Percentiles rank a stretch among this genome's conserved stretches.
Evolutionary conservation across 2,329 filamentous ascomycete species (phyloP).

Genomic region (Coleophoma crateriformis): DNA sequence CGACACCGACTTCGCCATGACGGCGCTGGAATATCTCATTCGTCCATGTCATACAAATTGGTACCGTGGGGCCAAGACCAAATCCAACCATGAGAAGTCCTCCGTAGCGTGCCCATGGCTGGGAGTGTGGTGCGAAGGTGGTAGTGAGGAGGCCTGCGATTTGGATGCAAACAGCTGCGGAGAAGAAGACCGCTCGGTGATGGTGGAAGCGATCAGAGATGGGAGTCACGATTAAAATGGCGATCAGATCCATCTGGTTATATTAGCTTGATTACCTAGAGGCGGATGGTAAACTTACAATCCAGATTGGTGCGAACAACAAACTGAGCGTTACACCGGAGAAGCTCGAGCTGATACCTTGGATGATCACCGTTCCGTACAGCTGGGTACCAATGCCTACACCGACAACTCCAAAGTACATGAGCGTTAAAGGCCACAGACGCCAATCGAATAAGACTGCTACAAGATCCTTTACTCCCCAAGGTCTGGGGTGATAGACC

Average conservation of each 20-base stretch:
- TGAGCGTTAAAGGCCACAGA: constrained; percentile 77
- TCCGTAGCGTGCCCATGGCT: constrained; percentile 80
- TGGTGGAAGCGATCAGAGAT: constrained; percentile 83
- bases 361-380: constrained; percentile 83
- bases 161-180: constrained; percentile 67
- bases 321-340: constrained; percentile 72
- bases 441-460: constrained; percentile 78
- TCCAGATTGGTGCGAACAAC: constrained; percentile 87
- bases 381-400: constrained; percentile 87
- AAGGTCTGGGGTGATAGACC: constrained; percentile 71
- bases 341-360: constrained; percentile 67
- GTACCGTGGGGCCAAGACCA: constrained; percentile 83
- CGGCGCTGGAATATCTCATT: constrained; percentile 85
- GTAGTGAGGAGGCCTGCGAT: constrained; percentile 76
- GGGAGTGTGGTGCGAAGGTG: constrained; percentile 62
- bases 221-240: constrained; percentile 80
- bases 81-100: constrained; percentile 89
- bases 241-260: constrained; percentile 73
- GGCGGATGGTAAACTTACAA: constrained; percentile 47
- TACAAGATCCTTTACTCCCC: constrained; percentile 66
- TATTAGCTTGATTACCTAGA: constrained; percentile 1
- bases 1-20: constrained; percentile 86
- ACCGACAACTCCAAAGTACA: constrained; percentile 94
- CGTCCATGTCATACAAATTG: constrained; percentile 92
- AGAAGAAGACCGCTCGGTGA: constrained; percentile 77